Evolutionary conservation across 345 rosid genomes (phyloP), one percentile per base, ranked within the genome.

Genomic region (Bruguiera sexangula): DNA sequence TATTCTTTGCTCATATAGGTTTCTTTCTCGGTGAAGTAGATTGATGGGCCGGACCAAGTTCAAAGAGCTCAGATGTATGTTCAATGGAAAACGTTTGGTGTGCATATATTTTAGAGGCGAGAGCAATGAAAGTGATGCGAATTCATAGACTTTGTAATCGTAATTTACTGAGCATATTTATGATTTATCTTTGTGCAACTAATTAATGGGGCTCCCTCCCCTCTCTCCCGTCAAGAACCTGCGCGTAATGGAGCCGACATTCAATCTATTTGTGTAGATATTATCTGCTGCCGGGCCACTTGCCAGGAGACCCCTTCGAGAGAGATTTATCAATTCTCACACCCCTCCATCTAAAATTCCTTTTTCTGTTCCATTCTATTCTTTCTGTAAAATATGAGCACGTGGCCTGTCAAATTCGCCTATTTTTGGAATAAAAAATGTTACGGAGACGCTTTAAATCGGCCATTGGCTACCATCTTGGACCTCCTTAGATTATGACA

Each of bases 301-400:
- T 70, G 62, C 74, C 29, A 37, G 21, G 13, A 34, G 19, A 30
- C 32, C 67, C 16, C 53, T 46, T 24, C 31, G 36, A 69, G 10
- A 53, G 22, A 65, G n/a, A 56, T 51, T 43, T 34, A 67, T 3
- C 10, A 27, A 59, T 67, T 70, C 66, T 32, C 39, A 7, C 39
- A 70, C 43, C 68, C 61, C 78, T 58, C 58, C 71, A 72, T 67
- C 78, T 60, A 63, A 76, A 69, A 63, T 26, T 20, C 69, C 69
- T 20, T 36, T 69, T 76, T 82, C 71, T 69, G 20, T 83, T 76
- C 81, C 76, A 69, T 75, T 76, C 53, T 65, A 64, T 73, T 55
- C 48, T 66, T 18, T 46, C 24, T 34, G 69, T 43, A 60, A 53
- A 63, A 73, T 66, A 55, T 56, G 54, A 69, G 61, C 73, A 6